A percentile compares a stretch with the other conserved stretches of the same genome.
phyloP scores from a whole-genome alignment of 1,139 yeast species.

The Saccharomyces pastorianus region DNA sequence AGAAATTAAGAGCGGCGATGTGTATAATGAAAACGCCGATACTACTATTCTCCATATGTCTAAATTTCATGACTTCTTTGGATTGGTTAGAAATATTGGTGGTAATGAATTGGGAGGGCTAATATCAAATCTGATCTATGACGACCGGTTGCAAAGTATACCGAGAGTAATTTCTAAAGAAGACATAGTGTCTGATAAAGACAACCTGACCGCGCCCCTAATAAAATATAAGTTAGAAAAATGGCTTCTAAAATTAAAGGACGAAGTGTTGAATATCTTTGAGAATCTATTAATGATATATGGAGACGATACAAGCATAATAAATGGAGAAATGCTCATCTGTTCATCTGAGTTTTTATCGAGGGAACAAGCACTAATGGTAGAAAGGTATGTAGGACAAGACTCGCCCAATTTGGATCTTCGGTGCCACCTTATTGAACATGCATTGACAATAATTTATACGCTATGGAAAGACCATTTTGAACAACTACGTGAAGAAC shows the following conservation, averaged over 20 bases:
- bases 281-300: constrained; percentile 20
- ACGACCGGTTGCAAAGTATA: constrained; percentile 16
- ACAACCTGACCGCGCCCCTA: constrained; percentile 4
- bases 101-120: constrained; percentile 18
- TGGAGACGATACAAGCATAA: constrained; percentile 11
- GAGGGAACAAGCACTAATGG: constrained; percentile 22
- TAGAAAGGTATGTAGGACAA: constrained; percentile 20
- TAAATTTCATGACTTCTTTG: constrained; percentile 17
- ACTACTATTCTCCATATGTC: constrained; percentile 11
- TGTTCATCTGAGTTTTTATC: constrained; percentile 20
- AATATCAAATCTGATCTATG: constrained; percentile 18
- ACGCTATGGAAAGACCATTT: constrained; percentile 21
- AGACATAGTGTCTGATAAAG: constrained; percentile 10
- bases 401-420: constrained; percentile 18
- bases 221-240: constrained; percentile 17
- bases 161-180: constrained; percentile 27
- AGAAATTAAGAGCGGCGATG: constrained; percentile 13
- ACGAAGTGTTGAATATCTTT: constrained; percentile 18
- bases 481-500: constrained; percentile 12
- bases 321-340: constrained; percentile 20
- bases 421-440: constrained; percentile 19
- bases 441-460: constrained; percentile 17
- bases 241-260: constrained; percentile 21
- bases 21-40: constrained; percentile 8
- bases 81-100: constrained; percentile 26